These are phyloP conservation scores for Linum lewisii DNA, from an alignment of 345 rosid species.

Conservation along the genomic window DNA sequence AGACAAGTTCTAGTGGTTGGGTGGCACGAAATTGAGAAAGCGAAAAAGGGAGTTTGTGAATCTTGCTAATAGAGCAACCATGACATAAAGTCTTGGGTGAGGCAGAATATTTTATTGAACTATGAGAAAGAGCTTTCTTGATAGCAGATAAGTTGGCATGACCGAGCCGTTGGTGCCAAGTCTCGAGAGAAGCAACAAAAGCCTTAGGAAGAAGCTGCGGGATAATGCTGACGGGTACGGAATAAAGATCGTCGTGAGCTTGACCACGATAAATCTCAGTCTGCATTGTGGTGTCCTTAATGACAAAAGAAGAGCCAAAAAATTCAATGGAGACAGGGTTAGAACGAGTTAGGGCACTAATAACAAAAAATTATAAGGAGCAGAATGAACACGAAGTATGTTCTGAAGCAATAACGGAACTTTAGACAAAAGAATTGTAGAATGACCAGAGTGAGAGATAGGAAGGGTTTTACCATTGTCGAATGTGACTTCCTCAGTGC, in stretches of 20 bases:
- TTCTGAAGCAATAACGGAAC: neutral
- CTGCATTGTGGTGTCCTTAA: slow-evolving; percentile 1
- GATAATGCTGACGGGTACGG: neutral
- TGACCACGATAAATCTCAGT: neutral
- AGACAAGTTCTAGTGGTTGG: neutral
- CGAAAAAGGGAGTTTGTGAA: neutral
- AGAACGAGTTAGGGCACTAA: neutral
- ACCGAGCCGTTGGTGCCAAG: neutral
- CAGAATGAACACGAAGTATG: slow-evolving; percentile 1
- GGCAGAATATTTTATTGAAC: neutral
- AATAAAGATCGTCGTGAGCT: neutral
- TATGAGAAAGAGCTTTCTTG: neutral
- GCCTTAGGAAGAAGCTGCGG: too few species aligned
- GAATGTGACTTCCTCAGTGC: neutral
- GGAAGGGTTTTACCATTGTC: slow-evolving; percentile 1
- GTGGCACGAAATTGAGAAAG: neutral
- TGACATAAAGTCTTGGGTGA: too few species aligned
- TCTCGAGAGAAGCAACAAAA: too few species aligned
- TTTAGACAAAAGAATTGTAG: neutral
- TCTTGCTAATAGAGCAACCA: too few species aligned
- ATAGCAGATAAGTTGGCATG: neutral
- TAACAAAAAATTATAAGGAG: neutral
- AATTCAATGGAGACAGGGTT: slow-evolving; percentile 8
- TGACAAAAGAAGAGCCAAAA: neutral
- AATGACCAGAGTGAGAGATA: neutral